phyloP scores from a whole-genome alignment of 2,329 filamentous ascomycete genomes.

The Anthostomella pinea region DNA sequence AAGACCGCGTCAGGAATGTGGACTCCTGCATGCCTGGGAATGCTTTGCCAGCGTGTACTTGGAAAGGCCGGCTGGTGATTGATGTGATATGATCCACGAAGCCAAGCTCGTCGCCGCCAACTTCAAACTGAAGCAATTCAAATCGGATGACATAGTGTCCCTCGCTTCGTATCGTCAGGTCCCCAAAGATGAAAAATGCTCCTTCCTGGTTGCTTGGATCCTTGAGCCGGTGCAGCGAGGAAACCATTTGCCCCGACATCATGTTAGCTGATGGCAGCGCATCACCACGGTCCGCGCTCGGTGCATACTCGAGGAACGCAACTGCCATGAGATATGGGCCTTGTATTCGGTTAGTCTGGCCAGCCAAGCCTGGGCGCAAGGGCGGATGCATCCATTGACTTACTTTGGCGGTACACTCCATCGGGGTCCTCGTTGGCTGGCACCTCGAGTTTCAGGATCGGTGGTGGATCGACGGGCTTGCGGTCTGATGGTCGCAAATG shows the following conservation, averaged over 20 bases:
- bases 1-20: conserved; percentile 74
- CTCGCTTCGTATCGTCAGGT: conserved; percentile 74
- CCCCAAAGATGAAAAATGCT: conserved; percentile 88
- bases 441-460: conserved; percentile 70
- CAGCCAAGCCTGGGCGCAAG: not conserved
- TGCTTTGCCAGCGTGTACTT: conserved; percentile 61
- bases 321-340: conserved; percentile 33
- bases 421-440: conserved; percentile 43
- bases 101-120: conserved; percentile 20
- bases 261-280: conserved; percentile 43
- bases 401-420: conserved; percentile 56
- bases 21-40: conserved; percentile 81
- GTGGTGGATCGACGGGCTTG: conserved; percentile 85
- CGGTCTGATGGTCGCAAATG: conserved; percentile 52
- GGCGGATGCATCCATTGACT: conserved; percentile 27
- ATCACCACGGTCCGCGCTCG: conserved; percentile 39
- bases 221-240: conserved; percentile 78
- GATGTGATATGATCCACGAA: conserved; percentile 28
- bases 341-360: conserved; percentile 19
- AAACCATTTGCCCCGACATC: conserved; percentile 70
- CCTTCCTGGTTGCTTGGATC: conserved; percentile 75
- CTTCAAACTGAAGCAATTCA: conserved; percentile 68
- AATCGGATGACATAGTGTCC: conserved; percentile 74
- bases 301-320: conserved; percentile 35
- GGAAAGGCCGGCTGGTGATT: conserved; percentile 55